These are phyloP conservation scores for Xylariaceae sp. DNA, from an alignment of 2,329 filamentous ascomycete species.

Conservation along the genomic window DNA sequence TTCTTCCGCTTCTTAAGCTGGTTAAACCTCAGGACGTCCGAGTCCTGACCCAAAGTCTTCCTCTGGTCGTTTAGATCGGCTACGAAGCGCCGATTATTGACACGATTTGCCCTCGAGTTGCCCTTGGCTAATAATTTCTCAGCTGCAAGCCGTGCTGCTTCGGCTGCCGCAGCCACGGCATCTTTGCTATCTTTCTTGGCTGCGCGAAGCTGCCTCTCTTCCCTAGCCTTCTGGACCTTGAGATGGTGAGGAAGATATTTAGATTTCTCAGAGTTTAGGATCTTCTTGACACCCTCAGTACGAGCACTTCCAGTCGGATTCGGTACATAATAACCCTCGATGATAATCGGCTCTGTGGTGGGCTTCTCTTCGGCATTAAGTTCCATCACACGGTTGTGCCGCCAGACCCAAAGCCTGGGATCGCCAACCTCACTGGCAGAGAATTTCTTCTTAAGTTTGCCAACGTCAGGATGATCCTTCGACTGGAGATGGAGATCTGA, in stretches of 20 bases:
- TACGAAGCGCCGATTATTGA: conserved; percentile 91
- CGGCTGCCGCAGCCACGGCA: conserved; percentile 65
- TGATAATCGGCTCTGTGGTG: conserved; percentile 44
- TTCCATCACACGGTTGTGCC: conserved; percentile 56
- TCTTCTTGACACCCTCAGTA: conserved; percentile 93
- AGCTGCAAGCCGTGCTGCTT: conserved; percentile 72
- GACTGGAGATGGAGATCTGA: conserved; percentile 46
- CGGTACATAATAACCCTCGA: conserved; percentile 76
- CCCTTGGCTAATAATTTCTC: conserved; percentile 84
- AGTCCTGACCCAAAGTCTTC: conserved; percentile 78
- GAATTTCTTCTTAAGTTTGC: conserved; percentile 53
- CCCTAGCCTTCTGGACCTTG: conserved; percentile 87
- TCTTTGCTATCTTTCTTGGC: conserved; percentile 70
- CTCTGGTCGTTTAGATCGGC: conserved; percentile 96
- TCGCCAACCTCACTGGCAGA: conserved; percentile 48
- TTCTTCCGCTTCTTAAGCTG: conserved; percentile 99
- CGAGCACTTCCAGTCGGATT: conserved; percentile 84
- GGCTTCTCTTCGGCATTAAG: conserved; percentile 50
- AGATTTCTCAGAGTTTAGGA: conserved; percentile 95
- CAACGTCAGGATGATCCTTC: conserved; percentile 53
- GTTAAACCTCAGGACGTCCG: conserved; percentile 95
- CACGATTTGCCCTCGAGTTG: conserved; percentile 89
- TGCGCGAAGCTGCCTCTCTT: conserved; percentile 80
- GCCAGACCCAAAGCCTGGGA: conserved; percentile 61
- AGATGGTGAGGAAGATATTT: conserved; percentile 98